phyloP scores from a whole-genome alignment of 2,329 filamentous ascomycete genomes.

The Sporothrix sp. region DNA sequence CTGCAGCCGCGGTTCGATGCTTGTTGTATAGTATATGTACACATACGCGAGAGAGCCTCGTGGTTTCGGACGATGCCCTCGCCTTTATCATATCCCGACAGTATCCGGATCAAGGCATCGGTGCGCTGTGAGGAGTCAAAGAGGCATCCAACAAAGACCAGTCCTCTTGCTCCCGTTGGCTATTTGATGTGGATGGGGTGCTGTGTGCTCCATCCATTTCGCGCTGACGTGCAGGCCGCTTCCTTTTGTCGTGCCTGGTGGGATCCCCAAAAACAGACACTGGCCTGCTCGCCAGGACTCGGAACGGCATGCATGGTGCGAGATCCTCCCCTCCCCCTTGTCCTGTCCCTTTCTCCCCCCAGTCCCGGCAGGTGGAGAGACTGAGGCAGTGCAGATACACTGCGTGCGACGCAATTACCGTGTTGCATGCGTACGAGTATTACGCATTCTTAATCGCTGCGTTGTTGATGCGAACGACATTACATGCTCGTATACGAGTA shows the following conservation, averaged over 20 bases:
- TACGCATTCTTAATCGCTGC: constrained; percentile 1
- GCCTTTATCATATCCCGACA: not conserved
- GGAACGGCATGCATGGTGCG: not conserved
- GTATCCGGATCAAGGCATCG: not conserved
- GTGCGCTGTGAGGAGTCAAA: not conserved
- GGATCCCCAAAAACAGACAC: too few species aligned
- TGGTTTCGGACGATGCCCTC: too few species aligned
- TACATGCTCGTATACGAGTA: too few species aligned
- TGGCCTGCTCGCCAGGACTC: too few species aligned
- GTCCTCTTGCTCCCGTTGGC: not conserved
- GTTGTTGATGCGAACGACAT: too few species aligned
- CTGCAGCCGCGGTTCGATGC: too few species aligned
- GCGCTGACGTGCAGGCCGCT: not conserved
- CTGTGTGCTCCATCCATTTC: not conserved
- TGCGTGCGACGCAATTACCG: not conserved
- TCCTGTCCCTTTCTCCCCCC: not conserved
- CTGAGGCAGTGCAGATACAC: constrained; percentile 8
- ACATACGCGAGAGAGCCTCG: too few species aligned
- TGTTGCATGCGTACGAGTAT: not conserved
- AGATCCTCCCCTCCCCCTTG: not conserved
- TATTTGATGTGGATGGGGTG: not conserved
- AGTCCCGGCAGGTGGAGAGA: constrained; percentile 4
- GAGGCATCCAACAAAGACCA: not conserved
- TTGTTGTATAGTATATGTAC: too few species aligned
- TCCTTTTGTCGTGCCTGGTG: too few species aligned